These are phyloP conservation scores for Suillus placidus DNA, from an alignment of 768 basidiomycete species.

Conservation along the genomic window DNA sequence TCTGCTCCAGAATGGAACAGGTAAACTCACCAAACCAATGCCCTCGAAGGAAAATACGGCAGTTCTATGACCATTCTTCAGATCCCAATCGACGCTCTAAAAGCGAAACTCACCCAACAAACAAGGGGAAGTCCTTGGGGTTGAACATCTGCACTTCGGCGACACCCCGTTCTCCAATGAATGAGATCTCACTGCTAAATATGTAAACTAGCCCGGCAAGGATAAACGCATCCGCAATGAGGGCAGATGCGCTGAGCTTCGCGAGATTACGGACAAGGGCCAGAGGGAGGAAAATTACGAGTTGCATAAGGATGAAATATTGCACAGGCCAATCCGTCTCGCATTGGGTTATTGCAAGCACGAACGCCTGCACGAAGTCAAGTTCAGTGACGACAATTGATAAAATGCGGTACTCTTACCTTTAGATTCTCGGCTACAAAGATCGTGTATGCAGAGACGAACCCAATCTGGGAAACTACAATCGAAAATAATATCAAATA, in stretches of 20 bases:
- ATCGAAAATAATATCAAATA: slow-evolving; percentile 87
- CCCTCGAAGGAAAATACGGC: slow-evolving; percentile 99
- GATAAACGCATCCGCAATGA: slow-evolving; percentile 95
- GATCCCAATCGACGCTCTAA: background rate
- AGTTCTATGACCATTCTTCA: slow-evolving; percentile 53
- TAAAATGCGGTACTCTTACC: slow-evolving; percentile 27
- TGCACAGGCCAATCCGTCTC: slow-evolving; percentile 63
- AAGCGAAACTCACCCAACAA: slow-evolving; percentile 72
- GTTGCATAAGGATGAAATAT: slow-evolving; percentile 82
- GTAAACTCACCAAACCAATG: slow-evolving; percentile 74
- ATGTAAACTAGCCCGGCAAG: slow-evolving; percentile 85
- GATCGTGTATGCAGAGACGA: slow-evolving; percentile 90
- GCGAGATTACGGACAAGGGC: slow-evolving; percentile 92
- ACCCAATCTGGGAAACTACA: slow-evolving; percentile 86
- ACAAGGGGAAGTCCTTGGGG: slow-evolving; percentile 81
- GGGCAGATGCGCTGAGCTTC: slow-evolving; percentile 88
- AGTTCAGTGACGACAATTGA: background rate
- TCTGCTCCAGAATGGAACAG: background rate
- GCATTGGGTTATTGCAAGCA: slow-evolving; percentile 80
- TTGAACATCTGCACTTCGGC: slow-evolving; percentile 89
- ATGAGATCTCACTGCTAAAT: slow-evolving; percentile 78
- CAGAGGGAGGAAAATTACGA: slow-evolving; percentile 86
- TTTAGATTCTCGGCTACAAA: slow-evolving; percentile 92
- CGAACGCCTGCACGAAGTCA: slow-evolving; percentile 64
- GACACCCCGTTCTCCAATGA: slow-evolving; percentile 69